Conservation (phyloP, 139 green algal species). For the Chlorella sorokiniana region DNA sequence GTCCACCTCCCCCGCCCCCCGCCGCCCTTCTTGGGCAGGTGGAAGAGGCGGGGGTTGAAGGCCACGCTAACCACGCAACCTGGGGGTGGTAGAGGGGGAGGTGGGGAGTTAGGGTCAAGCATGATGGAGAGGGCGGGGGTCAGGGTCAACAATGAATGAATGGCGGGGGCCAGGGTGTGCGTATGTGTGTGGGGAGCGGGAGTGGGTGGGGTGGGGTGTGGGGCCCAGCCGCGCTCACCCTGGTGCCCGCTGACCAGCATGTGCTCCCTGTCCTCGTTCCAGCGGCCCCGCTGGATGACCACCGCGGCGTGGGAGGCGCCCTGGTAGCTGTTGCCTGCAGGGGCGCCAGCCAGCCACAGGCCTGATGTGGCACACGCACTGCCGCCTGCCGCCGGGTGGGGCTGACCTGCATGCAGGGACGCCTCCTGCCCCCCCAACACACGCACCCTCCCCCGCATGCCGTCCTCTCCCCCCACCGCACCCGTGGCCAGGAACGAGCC, state of each 20-base stretch:
- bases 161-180: too few relatives aligned
- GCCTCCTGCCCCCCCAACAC: not conserved
- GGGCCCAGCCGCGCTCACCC: not conserved
- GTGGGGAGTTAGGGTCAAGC: too few relatives aligned
- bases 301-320: conserved; percentile 60
- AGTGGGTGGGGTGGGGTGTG: not conserved
- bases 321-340: conserved; percentile 63
- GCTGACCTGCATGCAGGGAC: not conserved
- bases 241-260: conserved; percentile 48
- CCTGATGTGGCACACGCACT: not conserved
- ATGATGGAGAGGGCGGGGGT: too few relatives aligned
- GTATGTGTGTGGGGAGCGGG: too few relatives aligned
- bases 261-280: conserved; percentile 36
- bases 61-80: conserved; percentile 63
- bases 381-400: not conserved
- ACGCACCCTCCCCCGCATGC: not conserved
- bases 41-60: conserved; percentile 79
- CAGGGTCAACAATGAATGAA: too few relatives aligned
- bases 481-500: conserved; percentile 68
- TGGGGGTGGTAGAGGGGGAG: too few relatives aligned
- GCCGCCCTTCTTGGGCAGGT: conserved; percentile 33
- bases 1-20: conserved; percentile 17
- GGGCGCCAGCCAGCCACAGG: not conserved
- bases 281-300: conserved; percentile 58
- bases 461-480: not conserved